Evolutionary conservation across 305 asterid genomes (phyloP).

Genomic region (Fraxinus xanthoxyloides): DNA sequence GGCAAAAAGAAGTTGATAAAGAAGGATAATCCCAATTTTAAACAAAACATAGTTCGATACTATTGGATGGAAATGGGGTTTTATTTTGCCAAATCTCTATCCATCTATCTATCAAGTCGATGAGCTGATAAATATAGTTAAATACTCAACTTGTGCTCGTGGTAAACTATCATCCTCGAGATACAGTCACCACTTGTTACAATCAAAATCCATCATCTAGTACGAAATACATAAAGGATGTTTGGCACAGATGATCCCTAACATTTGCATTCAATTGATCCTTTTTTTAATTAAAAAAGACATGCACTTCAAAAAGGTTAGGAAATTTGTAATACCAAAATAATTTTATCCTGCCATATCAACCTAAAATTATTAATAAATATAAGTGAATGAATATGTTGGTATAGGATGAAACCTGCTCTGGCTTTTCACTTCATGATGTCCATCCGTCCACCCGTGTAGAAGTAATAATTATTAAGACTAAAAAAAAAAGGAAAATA

Average conservation of each 20-base stretch:
- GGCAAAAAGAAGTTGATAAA: too few species aligned
- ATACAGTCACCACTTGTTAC: not conserved
- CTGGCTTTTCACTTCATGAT: too few species aligned
- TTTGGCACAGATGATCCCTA: too few species aligned
- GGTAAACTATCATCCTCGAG: too few species aligned
- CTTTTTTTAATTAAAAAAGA: too few species aligned
- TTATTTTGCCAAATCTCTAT: not conserved
- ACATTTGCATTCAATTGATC: not conserved
- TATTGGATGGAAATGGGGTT: not conserved
- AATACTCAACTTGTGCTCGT: too few species aligned
- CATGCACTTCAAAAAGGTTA: too few species aligned
- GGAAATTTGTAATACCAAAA: not conserved
- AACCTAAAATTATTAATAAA: not conserved
- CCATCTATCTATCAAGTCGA: not conserved
- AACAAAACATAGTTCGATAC: not conserved
- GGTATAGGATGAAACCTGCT: not conserved
- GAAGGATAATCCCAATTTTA: not conserved
- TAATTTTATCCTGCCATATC: not conserved
- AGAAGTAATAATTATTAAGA: too few species aligned
- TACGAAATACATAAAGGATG: not conserved
- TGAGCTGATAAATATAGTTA: not conserved
- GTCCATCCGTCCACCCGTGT: too few species aligned
- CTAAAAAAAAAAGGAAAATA: too few species aligned
- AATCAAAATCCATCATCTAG: not conserved
- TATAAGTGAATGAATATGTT: not conserved